Conservation (phyloP, 164 flowering plant genomes). For the Aristolochia californica region DNA sequence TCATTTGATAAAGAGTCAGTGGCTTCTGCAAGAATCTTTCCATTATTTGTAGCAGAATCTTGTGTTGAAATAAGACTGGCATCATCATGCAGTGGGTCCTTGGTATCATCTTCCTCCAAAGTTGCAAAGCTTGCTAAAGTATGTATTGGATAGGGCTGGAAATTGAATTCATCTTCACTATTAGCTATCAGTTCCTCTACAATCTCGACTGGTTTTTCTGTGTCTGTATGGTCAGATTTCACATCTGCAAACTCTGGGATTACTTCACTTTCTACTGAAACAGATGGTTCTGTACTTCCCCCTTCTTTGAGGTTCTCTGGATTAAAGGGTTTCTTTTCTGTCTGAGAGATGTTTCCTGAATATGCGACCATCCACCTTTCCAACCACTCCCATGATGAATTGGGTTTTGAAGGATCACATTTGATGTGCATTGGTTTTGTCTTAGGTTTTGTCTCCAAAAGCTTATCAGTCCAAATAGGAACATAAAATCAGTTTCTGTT, state of each 20-base stretch:
- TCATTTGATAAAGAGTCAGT: constrained; percentile 9
- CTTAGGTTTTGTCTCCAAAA: constrained; percentile 61
- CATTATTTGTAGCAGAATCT: constrained; percentile 9
- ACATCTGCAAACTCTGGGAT: constrained; percentile 17
- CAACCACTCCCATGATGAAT: constrained; percentile 87
- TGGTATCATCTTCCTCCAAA: constrained; percentile 11
- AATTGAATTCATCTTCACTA: constrained; percentile 25
- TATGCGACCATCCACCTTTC: constrained; percentile 90
- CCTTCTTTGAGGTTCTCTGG: constrained; percentile 16
- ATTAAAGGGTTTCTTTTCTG: constrained; percentile 16
- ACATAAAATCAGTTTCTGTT: constrained; percentile 4
- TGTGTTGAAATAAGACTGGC: constrained; percentile 8
- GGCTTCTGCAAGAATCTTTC: neutral
- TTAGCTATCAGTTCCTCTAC: constrained; percentile 33
- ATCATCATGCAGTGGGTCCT: constrained; percentile 20
- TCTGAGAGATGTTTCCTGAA: constrained; percentile 20
- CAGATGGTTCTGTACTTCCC: constrained; percentile 8
- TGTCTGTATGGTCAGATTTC: constrained; percentile 12
- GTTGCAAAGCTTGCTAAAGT: too few relatives aligned
- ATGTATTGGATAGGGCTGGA: constrained; percentile 8
- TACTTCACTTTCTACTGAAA: constrained; percentile 19
- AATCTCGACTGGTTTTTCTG: constrained; percentile 19
- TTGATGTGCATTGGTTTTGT: constrained; percentile 47
- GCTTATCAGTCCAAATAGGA: constrained; percentile 24
- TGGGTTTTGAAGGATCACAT: constrained; percentile 53